Conservation (phyloP, 108 stramenopile species). For the Epithemia pelagica region DNA sequence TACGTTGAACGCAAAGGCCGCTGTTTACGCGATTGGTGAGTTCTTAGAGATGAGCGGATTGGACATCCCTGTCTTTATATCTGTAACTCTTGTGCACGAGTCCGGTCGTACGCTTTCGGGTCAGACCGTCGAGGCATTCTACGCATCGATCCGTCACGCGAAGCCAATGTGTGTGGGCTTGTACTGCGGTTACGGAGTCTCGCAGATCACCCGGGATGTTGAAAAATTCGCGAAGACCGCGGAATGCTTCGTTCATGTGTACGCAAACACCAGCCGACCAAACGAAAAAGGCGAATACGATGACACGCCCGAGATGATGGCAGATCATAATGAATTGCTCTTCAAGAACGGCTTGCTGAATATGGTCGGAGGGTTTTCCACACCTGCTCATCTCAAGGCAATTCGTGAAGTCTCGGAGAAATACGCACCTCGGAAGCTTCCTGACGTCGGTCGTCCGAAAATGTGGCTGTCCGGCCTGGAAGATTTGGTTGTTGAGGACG, state of each 20-base stretch:
- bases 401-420: slow-evolving; percentile 44
- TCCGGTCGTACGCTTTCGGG: slow-evolving; percentile 32
- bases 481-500: slow-evolving; percentile 56
- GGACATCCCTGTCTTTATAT: slow-evolving; percentile 92
- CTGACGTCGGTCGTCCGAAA: slow-evolving; percentile 34
- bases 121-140: slow-evolving; percentile 94
- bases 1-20: slow-evolving; percentile 95
- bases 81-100: slow-evolving; percentile 93
- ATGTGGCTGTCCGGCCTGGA: slow-evolving; percentile 82
- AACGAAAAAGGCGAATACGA: slow-evolving; percentile 88
- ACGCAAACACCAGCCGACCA: slow-evolving; percentile 78
- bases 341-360: slow-evolving; percentile 64
- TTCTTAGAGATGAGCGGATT: slow-evolving; percentile 78
- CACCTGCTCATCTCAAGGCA: slow-evolving; percentile 80
- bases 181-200: slow-evolving; percentile 86
- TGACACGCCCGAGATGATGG: slow-evolving; percentile 79
- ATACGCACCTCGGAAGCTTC: slow-evolving; percentile 36
- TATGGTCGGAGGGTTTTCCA: slow-evolving; percentile 85
- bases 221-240: slow-evolving; percentile 51
- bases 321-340: slow-evolving; percentile 53
- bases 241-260: slow-evolving; percentile 78
- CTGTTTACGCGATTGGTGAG: slow-evolving; percentile 84
- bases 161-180: slow-evolving; percentile 92
- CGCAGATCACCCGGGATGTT: slow-evolving; percentile 74
- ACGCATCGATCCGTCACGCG: slow-evolving; percentile 88